Percentiles rank a stretch among this genome's conserved stretches.
phyloP scores from a whole-genome alignment of 106 monocot genomes.

The Agapanthus africanus region DNA sequence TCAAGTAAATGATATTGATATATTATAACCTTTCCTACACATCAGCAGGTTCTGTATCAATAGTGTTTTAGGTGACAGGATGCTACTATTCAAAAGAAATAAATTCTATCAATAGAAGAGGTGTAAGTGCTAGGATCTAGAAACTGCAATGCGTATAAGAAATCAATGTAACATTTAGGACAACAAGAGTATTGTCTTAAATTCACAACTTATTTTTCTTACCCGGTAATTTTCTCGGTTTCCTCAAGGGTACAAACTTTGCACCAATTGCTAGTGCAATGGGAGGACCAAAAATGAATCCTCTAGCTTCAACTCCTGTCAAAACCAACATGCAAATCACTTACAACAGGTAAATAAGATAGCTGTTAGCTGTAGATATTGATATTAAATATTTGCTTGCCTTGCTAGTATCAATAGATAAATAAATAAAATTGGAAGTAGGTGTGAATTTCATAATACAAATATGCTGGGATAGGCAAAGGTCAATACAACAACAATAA shows the following conservation, averaged over 20 bases:
- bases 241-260: conserved; percentile 19
- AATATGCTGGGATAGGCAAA: neutral
- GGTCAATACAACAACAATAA: neutral
- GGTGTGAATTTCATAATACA: neutral
- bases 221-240: conserved; percentile 19
- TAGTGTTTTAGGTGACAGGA: neutral
- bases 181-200: too few relatives aligned
- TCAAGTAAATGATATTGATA: too few relatives aligned
- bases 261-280: conserved; percentile 18
- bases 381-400: neutral
- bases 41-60: too few relatives aligned
- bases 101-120: neutral
- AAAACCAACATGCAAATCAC: neutral
- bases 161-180: too few relatives aligned
- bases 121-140: neutral
- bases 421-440: neutral
- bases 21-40: too few relatives aligned
- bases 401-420: neutral
- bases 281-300: conserved; percentile 19
- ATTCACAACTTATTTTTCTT: too few relatives aligned
- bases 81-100: neutral
- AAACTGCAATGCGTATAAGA: neutral
- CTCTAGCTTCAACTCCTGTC: conserved; percentile 16
- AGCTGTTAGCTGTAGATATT: neutral
- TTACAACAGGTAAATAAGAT: neutral